Base-by-base conservation (phyloP, 2,329 filamentous ascomycete species). In the Penicillium sp. region DNA sequence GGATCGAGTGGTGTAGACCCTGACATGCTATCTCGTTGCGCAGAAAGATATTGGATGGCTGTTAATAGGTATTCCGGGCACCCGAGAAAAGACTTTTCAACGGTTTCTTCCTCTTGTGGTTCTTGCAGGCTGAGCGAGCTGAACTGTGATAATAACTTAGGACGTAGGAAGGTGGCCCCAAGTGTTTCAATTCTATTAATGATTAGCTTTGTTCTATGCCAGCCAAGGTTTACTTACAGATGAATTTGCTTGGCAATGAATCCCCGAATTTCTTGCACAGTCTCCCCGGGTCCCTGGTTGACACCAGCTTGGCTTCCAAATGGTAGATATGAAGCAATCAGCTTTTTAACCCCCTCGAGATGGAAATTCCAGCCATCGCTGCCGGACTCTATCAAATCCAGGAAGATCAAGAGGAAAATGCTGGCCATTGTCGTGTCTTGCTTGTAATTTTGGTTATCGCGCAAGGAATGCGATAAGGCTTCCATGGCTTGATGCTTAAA, bases 401-500 rank as follows among this genome's bases (percentile, higher is more conserved):
- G 45, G 33, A 72, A 72, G 2, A 73, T 66, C 9, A 73, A 48
- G 7, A 75, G 65, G 19, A 75, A 75, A 7, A 72, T 68, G 31
- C 66, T 73, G 25, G 72, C 72, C 29, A 75, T 63, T 2, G 66
- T 74, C 1, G 67, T 63, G 31, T 75, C 70, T 8, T 60, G 61
- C n/a, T 57, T 62, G 27, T n/a, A 43, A 6, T 55, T 16, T 8
- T 42, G 26, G 6, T 57, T 25, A 37, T 67, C 57, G 1, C 57
- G 31, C 6, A 75, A 27, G 1, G 58, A 58, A 8, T 57, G 54
- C 2, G 70, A 67, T 4, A 75, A 59, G 6, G 67, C 65, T 44
- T 70, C 68, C 35, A 75, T 72, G 1, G 72, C 70, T 31, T 68
- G 69, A 21, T 72, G 66, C 43, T 75, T 75, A 54, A 69, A 75